Percentiles rank a stretch among this genome's conserved stretches.
Conservation (phyloP, 768 basidiomycete genomes). For the Lactarius tabidus region DNA sequence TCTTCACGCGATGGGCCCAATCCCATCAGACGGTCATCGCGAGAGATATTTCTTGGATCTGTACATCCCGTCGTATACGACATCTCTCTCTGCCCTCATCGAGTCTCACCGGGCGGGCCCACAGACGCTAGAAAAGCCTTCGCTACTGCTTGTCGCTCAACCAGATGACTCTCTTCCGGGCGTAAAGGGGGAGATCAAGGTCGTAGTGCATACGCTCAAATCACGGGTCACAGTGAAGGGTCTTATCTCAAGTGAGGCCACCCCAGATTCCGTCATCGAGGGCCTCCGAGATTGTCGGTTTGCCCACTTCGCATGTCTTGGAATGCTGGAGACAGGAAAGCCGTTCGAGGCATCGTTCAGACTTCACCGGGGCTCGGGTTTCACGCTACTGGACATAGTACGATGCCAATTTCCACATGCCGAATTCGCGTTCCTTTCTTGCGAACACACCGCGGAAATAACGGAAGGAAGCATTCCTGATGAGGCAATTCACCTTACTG, state of each 20-base stretch:
- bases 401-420: neutral
- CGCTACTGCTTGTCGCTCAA: slow-evolving; percentile 4
- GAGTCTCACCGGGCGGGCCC: neutral
- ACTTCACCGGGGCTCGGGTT: neutral
- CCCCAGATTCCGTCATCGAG: neutral
- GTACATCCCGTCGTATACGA: slow-evolving; percentile 4
- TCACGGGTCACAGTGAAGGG: neutral
- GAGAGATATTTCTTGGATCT: slow-evolving; percentile 10
- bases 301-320: neutral
- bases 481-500: neutral
- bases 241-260: neutral
- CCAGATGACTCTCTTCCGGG: neutral
- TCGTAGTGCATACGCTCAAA: neutral
- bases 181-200: neutral
- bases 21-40: neutral
- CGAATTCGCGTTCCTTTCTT: neutral
- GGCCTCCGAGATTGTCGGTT: neutral
- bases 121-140: neutral
- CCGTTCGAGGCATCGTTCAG: neutral
- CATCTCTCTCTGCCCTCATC: slow-evolving; percentile 6
- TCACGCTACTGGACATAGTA: neutral
- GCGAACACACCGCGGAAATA: neutral
- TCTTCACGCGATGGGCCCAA: slow-evolving; percentile 10
- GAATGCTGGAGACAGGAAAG: neutral
- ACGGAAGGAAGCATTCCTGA: neutral